Percentiles rank a stretch among this genome's conserved stretches.
Evolutionary conservation across 2,329 filamentous ascomycete genomes (phyloP).

Genomic region (Pyrenophora graminea): DNA sequence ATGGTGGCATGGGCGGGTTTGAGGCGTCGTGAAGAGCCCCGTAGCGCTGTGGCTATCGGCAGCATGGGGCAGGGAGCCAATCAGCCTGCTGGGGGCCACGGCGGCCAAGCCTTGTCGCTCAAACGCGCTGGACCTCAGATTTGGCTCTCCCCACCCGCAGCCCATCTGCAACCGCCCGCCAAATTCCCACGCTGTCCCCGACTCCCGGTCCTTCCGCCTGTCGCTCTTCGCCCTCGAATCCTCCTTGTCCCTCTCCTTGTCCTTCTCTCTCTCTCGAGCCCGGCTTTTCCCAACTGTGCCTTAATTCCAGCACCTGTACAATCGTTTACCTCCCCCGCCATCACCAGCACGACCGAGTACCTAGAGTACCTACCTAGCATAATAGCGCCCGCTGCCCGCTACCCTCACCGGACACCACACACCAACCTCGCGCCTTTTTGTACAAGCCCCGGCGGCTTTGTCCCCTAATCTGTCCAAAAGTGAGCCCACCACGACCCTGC

Average conservation of each 20-base stretch:
- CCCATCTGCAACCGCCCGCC: constrained; percentile 44
- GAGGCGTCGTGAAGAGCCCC: constrained; percentile 25
- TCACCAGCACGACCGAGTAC: constrained; percentile 5
- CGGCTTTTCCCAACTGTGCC: constrained; percentile 25
- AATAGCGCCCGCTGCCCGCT: constrained; percentile 21
- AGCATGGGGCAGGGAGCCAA: constrained; percentile 36
- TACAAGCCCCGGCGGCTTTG: constrained; percentile 41
- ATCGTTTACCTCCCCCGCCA: constrained; percentile 20
- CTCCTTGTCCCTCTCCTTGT: constrained; percentile 19
- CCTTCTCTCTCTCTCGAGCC: constrained; percentile 13
- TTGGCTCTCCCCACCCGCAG: constrained; percentile 41
- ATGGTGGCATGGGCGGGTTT: constrained; percentile 33
- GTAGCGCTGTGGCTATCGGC: constrained; percentile 42
- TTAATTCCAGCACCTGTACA: constrained; percentile 29
- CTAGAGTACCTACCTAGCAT: constrained; percentile 16
- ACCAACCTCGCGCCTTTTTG: constrained; percentile 18
- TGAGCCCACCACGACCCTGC: constrained; percentile 15
- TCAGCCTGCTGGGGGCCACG: constrained; percentile 30
- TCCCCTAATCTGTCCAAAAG: constrained; percentile 14
- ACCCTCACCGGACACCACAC: constrained; percentile 15
- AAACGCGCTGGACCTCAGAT: constrained; percentile 45
- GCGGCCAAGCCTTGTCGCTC: constrained; percentile 39
- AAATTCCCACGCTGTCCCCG: constrained; percentile 37
- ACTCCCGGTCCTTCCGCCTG: constrained; percentile 25
- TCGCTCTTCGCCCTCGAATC: constrained; percentile 36